Conservation (phyloP, 768 basidiomycete species). For the Dacryopinax primogenitus region DNA sequence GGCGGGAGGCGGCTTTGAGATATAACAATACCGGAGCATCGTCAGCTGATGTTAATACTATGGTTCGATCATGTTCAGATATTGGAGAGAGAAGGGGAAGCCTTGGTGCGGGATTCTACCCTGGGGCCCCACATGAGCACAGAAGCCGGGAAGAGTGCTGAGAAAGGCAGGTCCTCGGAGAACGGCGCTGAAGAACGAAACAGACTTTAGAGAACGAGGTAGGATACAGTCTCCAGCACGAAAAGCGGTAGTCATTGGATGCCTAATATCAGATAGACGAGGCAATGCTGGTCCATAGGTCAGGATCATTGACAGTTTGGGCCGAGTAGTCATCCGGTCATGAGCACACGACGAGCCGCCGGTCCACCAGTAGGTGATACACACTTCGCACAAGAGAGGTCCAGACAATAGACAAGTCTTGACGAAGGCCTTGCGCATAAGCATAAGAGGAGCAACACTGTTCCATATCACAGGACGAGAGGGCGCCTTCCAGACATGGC, state of each 20-base stretch:
- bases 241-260: background rate
- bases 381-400: no score
- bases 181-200: background rate
- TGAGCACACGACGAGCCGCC: no score
- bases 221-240: background rate
- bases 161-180: constrained; percentile 1
- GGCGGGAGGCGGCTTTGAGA: background rate
- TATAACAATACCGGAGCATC: background rate
- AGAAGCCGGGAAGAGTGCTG: background rate
- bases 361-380: no score
- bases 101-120: background rate
- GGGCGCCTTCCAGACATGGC: no score
- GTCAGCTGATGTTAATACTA: background rate
- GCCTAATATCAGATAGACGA: background rate
- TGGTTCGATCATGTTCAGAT: background rate
- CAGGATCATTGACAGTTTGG: background rate
- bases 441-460: no score
- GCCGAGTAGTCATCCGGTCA: background rate
- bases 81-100: background rate
- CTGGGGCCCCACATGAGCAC: background rate
- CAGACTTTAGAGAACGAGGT: background rate
- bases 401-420: no score
- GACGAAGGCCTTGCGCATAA: no score
- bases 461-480: no score
- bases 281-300: background rate